Base-by-base conservation (phyloP, 139 green algal species). In the Marvania coccoides region DNA sequence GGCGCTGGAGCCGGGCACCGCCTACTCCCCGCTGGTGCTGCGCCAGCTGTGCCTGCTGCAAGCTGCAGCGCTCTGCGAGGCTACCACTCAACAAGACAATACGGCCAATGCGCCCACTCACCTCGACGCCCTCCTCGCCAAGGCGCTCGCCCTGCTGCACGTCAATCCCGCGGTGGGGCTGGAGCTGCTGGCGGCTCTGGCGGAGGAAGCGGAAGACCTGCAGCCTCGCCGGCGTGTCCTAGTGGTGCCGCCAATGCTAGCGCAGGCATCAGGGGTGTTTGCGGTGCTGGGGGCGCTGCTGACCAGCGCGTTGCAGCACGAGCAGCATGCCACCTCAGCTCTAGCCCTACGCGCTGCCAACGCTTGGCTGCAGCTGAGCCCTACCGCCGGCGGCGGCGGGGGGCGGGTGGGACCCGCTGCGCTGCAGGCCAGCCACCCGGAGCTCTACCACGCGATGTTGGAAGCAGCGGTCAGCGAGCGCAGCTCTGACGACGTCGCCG, bases 281-380 rank as follows among this genome's bases (percentile, higher is more conserved):
- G 59, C 37, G 1, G 40, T 23, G 60, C 47, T 74, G 67, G 67
- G 60, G 4, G 12, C 19, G 12, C 57, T 68, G 47, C 48, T 74
- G 60, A 34, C 10, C 4, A 15, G 26, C 6, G 58, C 66, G 3
- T 14, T 19, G 24, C 40, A 64, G 35, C 45, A 58, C 48, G 65
- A 35, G 28, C 23, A 19, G 1, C 35, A 65, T 31, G 45, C 26
- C 5, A 8, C 34, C 0, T 39, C 57, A 2, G 39, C 57, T 13
- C 69, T 47, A 1, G 68, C 62, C 2, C 61, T 85, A 59, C 59
- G 58, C 23, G 79, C 70, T 51, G 42, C 65, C 5, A 47, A 71
- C 39, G 62, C 71, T 1, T 85, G 78, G 78, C 61, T 84, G 47
- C 26, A 42, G 12, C 55, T 85, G 13, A 76, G 63, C 48, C 67